Evolutionary conservation across 2,329 filamentous ascomycete genomes (phyloP).

Genomic region (Cercospora janseana): DNA sequence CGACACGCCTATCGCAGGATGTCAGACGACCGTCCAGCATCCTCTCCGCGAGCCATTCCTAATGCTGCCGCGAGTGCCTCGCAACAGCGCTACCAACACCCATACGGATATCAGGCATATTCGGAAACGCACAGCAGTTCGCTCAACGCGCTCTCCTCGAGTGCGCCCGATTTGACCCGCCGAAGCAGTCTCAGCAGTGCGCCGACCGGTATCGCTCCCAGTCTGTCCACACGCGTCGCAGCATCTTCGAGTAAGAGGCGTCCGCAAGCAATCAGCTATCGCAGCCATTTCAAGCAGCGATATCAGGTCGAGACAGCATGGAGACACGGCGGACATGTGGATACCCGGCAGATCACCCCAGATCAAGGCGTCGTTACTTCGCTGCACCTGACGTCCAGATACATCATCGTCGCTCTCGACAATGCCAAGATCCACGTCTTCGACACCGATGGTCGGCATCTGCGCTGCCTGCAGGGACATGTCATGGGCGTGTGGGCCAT

Average conservation of each 20-base stretch:
- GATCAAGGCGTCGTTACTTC: slow-evolving; percentile 97
- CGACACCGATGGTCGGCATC: slow-evolving; percentile 81
- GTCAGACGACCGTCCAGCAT: slow-evolving; percentile 44
- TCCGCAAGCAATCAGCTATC: slow-evolving; percentile 76
- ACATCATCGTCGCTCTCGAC: slow-evolving; percentile 95
- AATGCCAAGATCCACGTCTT: slow-evolving; percentile 99
- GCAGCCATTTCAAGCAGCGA: slow-evolving; percentile 95
- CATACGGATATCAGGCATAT: slow-evolving; percentile 32
- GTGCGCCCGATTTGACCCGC: slow-evolving; percentile 47
- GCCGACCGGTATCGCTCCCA: slow-evolving; percentile 28
- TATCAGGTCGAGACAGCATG: slow-evolving; percentile 97
- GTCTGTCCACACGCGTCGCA: slow-evolving; percentile 30
- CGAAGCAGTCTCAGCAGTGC: slow-evolving; percentile 28
- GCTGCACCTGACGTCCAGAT: slow-evolving; percentile 87
- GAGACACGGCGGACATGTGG: slow-evolving; percentile 84
- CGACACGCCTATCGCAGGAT: slow-evolving; percentile 81
- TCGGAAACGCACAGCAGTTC: slow-evolving; percentile 30
- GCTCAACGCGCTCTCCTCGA: slow-evolving; percentile 45
- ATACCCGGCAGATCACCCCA: slow-evolving; percentile 84
- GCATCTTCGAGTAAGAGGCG: slow-evolving; percentile 44
- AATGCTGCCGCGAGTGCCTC: slow-evolving; percentile 15
- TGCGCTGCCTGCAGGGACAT: slow-evolving; percentile 88
- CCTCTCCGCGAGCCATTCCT: slow-evolving; percentile 26
- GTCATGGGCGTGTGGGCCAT: slow-evolving; percentile 99
- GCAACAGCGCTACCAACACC: slow-evolving; percentile 29